Conservation (phyloP, 306 rosid genomes). For the Ziziphus jujuba region DNA sequence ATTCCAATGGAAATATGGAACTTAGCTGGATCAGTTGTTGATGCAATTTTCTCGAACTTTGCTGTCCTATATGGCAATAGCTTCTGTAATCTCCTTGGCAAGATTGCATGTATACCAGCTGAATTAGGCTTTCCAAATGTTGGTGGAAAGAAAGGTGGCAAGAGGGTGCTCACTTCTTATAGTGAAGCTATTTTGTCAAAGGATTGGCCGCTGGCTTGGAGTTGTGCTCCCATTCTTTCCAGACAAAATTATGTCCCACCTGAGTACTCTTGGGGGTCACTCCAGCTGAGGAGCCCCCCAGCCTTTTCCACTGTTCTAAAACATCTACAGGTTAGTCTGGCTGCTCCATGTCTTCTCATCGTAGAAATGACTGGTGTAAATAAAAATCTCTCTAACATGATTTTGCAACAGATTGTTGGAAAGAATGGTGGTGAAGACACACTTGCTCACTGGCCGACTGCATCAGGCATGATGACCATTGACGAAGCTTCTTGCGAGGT, state of each 20-base stretch:
- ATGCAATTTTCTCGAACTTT: constrained; percentile 79
- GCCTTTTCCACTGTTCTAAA: constrained; percentile 71
- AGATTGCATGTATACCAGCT: constrained; percentile 82
- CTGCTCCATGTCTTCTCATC: constrained; percentile 19
- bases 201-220: constrained; percentile 98
- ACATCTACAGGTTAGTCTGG: constrained; percentile 70
- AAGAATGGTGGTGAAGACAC: constrained; percentile 95
- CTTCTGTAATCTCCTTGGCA: constrained; percentile 85
- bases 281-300: constrained; percentile 88
- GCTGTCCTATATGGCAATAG: constrained; percentile 79
- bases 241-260: constrained; percentile 73
- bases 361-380: constrained; percentile 15
- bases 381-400: constrained; percentile 26
- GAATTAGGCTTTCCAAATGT: constrained; percentile 85
- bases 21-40: constrained; percentile 85
- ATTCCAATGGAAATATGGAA: constrained; percentile 82
- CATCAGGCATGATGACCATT: constrained; percentile 72
- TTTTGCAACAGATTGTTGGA: constrained; percentile 59
- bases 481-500: constrained; percentile 87
- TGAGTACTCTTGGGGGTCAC: constrained; percentile 88
- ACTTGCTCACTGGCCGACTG: constrained; percentile 95
- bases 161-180: constrained; percentile 86
- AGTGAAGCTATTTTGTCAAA: constrained; percentile 73
- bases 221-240: constrained; percentile 85
- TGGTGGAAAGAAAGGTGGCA: constrained; percentile 60